A percentile compares a stretch with the other conserved stretches of the same genome.
These are phyloP conservation scores for Conticribra guillardii DNA, from an alignment of 108 stramenopile species.

Conservation along the genomic window DNA sequence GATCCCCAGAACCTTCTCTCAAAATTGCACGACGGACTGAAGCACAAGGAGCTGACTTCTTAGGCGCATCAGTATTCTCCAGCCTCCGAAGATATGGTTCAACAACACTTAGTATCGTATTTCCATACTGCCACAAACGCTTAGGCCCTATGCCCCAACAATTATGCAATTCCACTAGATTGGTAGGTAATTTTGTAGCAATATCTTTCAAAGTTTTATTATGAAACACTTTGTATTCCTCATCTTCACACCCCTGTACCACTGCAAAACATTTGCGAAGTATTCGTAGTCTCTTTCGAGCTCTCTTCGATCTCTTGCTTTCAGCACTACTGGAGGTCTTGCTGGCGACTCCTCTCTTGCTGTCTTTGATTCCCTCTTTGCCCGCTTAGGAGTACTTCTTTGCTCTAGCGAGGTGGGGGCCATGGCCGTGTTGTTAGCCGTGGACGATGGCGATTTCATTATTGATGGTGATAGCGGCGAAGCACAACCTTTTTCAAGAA, in stretches of 20 bases:
- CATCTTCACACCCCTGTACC: not conserved
- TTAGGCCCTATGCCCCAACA: not conserved
- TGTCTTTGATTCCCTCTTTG: not conserved
- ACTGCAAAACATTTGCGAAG: not conserved
- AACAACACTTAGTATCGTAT: not conserved
- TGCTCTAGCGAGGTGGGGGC: not conserved
- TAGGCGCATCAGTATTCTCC: too few species aligned
- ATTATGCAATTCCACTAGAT: not conserved
- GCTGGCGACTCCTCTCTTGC: not conserved
- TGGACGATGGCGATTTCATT: too few species aligned
- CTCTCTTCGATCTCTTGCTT: too few species aligned
- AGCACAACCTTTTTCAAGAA: not conserved
- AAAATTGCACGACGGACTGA: too few species aligned
- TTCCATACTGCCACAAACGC: not conserved
- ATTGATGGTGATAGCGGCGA: too few species aligned
- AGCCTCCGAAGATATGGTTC: not conserved
- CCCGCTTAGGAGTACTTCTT: not conserved
- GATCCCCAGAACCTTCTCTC: too few species aligned
- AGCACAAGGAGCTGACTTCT: too few species aligned
- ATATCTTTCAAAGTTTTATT: not conserved
- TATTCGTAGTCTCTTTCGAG: not conserved
- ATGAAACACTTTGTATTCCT: not conserved
- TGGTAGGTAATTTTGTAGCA: not conserved
- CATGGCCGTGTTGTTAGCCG: too few species aligned
- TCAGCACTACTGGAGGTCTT: not conserved